These are phyloP conservation scores for Salix dunnii DNA, from an alignment of 345 rosid genomes.

Conservation along the genomic window DNA sequence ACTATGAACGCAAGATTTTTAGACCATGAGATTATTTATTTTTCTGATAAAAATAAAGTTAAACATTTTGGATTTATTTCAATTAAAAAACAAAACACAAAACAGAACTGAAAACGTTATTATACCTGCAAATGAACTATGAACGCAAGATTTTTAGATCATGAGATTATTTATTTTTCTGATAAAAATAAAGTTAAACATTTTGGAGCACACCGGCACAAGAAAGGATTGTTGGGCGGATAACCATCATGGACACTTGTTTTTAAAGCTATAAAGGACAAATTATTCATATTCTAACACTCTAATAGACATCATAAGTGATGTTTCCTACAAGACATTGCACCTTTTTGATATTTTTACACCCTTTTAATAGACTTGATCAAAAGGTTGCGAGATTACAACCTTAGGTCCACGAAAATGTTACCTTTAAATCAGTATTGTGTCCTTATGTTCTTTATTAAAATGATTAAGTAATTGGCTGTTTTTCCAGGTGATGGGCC, in stretches of 20 bases:
- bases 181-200: too few relatives aligned
- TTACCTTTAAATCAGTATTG: background rate
- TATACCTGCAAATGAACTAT: background rate
- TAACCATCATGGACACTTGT: background rate
- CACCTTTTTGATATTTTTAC: too few relatives aligned
- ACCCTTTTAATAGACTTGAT: background rate
- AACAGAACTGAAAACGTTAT: too few relatives aligned
- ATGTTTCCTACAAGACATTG: background rate
- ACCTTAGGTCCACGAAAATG: background rate
- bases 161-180: too few relatives aligned
- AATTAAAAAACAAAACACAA: too few relatives aligned
- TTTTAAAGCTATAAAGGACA: background rate
- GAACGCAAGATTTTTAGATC: too few relatives aligned
- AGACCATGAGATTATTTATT: too few relatives aligned
- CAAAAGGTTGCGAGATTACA: background rate
- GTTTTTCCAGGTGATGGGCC: constrained; percentile 7
- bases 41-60: too few relatives aligned
- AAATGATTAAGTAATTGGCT: background rate
- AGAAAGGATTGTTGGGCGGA: background rate
- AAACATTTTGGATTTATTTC: too few relatives aligned
- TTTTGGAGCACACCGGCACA: background rate
- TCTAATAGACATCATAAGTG: background rate
- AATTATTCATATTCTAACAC: background rate
- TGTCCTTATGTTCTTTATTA: constrained; percentile 2
- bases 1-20: too few relatives aligned